Evolutionary conservation across 306 rosid species (phyloP).

Genomic region (Chamaecrista fasciculata): DNA sequence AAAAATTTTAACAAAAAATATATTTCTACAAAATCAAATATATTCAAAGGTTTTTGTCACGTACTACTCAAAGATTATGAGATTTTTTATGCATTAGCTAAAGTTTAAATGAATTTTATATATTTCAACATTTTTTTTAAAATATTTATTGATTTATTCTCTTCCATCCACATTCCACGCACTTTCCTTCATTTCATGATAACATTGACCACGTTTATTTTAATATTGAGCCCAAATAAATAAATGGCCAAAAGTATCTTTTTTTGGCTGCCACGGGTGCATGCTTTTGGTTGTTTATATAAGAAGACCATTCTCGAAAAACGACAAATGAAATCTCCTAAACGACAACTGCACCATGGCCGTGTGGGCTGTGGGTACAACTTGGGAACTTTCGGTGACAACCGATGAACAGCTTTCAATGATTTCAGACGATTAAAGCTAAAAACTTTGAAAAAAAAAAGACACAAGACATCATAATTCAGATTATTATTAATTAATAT

Average conservation of each 20-base stretch:
- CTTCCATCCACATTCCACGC: not conserved
- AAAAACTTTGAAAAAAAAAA: not conserved
- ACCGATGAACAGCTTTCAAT: conserved; percentile 27
- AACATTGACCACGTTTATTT: not conserved
- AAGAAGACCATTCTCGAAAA: not conserved
- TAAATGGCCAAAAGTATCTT: conserved; percentile 21
- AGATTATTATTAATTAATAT: no score
- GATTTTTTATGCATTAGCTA: no score
- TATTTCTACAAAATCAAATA: no score
- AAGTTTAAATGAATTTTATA: no score
- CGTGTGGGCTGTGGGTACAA: not conserved
- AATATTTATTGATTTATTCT: not conserved
- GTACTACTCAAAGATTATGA: no score
- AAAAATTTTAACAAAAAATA: no score
- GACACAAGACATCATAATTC: not conserved
- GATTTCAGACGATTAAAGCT: conserved; percentile 27
- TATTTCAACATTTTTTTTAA: no score
- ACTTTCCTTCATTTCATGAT: not conserved
- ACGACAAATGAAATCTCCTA: conserved; percentile 32
- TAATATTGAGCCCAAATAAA: conserved; percentile 21
- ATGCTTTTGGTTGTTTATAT: not conserved
- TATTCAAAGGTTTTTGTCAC: no score
- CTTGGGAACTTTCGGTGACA: conserved; percentile 23
- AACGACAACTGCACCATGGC: conserved; percentile 25
- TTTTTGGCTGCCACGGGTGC: not conserved